A percentile compares a stretch with the other conserved stretches of the same genome.
phyloP scores from a whole-genome alignment of 2,329 filamentous ascomycete genomes.

The Parastagonospora avenae region DNA sequence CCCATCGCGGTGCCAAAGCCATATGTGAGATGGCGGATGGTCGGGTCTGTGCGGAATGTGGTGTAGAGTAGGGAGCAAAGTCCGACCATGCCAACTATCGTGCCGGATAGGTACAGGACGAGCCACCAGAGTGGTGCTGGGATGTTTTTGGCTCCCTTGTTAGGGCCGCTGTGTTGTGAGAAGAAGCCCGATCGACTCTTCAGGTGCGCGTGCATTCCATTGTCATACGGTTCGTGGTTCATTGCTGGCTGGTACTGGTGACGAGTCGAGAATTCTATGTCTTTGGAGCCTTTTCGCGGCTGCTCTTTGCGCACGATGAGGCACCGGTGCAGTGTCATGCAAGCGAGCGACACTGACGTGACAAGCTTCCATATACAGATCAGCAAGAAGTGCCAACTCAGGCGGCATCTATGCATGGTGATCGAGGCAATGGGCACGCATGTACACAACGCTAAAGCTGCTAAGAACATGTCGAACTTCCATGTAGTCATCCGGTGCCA shows the following conservation, averaged over 20 bases:
- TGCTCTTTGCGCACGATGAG: slow-evolving; percentile 1
- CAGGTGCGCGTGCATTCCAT: neutral
- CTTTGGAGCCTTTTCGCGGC: neutral
- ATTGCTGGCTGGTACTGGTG: neutral
- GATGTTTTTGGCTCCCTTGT: neutral
- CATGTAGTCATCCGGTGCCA: slow-evolving; percentile 2
- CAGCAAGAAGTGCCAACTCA: slow-evolving; percentile 21
- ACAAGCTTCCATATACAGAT: slow-evolving; percentile 22
- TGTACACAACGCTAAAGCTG: slow-evolving; percentile 5
- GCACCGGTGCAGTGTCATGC: slow-evolving; percentile 17
- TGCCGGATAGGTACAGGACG: slow-evolving; percentile 15
- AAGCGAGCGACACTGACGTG: slow-evolving; percentile 14
- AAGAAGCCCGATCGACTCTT: neutral
- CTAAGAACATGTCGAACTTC: slow-evolving; percentile 13
- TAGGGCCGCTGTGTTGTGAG: neutral
- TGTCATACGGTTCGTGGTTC: neutral
- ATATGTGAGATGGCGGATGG: slow-evolving; percentile 12
- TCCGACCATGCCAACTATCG: slow-evolving; percentile 16
- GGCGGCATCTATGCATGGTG: slow-evolving; percentile 19
- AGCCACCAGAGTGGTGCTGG: slow-evolving; percentile 17
- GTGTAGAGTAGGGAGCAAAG: slow-evolving; percentile 12
- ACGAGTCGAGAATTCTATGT: neutral
- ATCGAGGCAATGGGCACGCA: slow-evolving; percentile 16
- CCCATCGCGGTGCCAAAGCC: slow-evolving; percentile 10
- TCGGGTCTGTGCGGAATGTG: slow-evolving; percentile 13